Evolutionary conservation across 2,329 filamentous ascomycete genomes (phyloP).

Genomic region (Ophiosphaerella korrae): DNA sequence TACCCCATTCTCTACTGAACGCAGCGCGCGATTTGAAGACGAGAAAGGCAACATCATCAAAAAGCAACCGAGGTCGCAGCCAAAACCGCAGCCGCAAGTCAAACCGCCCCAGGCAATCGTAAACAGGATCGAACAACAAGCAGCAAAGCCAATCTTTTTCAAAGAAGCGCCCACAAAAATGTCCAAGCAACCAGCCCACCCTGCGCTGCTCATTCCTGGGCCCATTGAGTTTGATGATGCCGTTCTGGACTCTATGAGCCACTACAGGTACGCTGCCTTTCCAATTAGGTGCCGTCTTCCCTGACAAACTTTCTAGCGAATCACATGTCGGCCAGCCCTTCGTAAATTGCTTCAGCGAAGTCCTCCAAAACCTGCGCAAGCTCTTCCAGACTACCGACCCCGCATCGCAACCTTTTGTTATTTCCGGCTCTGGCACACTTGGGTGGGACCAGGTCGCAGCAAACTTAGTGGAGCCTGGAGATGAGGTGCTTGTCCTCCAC

Average conservation of each 20-base stretch:
- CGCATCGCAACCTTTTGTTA: conserved; percentile 84
- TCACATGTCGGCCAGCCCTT: conserved; percentile 91
- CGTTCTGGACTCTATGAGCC: conserved; percentile 91
- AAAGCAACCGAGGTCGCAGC: conserved; percentile 9
- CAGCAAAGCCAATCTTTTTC: conserved; percentile 6
- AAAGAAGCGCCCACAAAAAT: conserved; percentile 41
- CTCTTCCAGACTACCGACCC: conserved; percentile 90
- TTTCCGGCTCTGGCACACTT: conserved; percentile 92
- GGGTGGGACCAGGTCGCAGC: conserved; percentile 97
- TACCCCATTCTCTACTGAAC: conserved; percentile 67
- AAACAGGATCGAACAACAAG: conserved; percentile 21
- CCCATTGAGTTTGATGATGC: conserved; percentile 99
- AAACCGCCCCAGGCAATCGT: conserved; percentile 1
- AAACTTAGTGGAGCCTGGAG: conserved; percentile 86
- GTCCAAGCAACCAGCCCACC: conserved; percentile 65
- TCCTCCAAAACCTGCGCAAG: conserved; percentile 83
- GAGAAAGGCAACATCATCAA: conserved; percentile 52
- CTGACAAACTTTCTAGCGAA: conserved; percentile 64
- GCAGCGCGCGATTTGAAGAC: conserved; percentile 58
- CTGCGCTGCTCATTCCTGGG: conserved; percentile 89
- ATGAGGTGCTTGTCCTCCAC: conserved; percentile 90
- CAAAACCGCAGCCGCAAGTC: not conserved
- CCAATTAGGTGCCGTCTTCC: not conserved
- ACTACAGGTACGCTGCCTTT: conserved; percentile 70
- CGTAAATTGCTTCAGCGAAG: conserved; percentile 88